Evolutionary conservation across 176 grass and related monocot genomes (phyloP), one percentile per base, ranked within the genome.

Genomic region (maize (Zea mays)): DNA sequence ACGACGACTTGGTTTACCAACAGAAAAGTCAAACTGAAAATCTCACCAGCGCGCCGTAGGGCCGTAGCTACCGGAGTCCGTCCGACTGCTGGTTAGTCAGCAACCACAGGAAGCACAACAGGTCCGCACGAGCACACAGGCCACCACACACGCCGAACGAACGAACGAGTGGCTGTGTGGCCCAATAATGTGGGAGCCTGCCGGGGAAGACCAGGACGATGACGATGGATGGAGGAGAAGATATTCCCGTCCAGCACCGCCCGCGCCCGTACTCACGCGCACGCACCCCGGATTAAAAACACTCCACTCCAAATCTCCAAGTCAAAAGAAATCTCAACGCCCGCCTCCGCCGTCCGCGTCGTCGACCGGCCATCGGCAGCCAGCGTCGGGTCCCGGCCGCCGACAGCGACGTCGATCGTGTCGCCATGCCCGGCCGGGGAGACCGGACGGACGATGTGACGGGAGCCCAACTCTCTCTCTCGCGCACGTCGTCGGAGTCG

Each of bases 181-280:
- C 17, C 49, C 71, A 10, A 59, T 50, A 83, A 45, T 4, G 33
- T 1, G 33, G 81, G 63, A 83, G 17, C 50, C 40, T 41, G 17
- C 17, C 7, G 10, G 42, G 12, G 49, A 67, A 69, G 66, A 47
- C 42, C 19, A 47, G 27, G 63, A 65, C 36, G 62, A 38, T 8
- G 55, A 5, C 14, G 54, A 27, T 27, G 27, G 34, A 15, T 8
- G 55, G 9, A 27, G 54, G 34, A 33, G 20, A 62, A 62, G 52
- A 83, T 41, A 67, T 75, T 68, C 72, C 16, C 39, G 61, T 13
- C 46, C 72, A 60, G 19, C 56, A 34, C 39, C 56, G 8, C 8
- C 10, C 27, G 6, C 7, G 3, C 17, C 14, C 15, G 50, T 5
- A 51, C 49, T 1, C 5, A 51, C 16, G 12, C 27, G 27, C 27